Conservation (phyloP, 2,329 filamentous ascomycete species). For the Rugonectria rugulosa region DNA sequence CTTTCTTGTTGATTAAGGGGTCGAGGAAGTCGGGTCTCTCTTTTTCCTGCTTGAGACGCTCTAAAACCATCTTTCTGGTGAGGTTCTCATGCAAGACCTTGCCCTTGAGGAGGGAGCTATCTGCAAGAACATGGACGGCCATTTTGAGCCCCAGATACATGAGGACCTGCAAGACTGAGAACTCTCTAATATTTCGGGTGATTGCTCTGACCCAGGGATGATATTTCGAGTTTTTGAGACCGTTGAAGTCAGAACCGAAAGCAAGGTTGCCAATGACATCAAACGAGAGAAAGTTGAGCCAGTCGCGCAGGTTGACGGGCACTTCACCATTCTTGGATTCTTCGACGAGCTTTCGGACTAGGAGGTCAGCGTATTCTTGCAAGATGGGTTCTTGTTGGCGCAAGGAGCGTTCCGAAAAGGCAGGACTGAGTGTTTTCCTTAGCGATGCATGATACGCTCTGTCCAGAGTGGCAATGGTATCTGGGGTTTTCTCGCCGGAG, state of each 20-base stretch:
- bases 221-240: conserved; percentile 32
- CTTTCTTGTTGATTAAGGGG: not conserved
- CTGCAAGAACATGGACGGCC: not conserved
- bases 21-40: not conserved
- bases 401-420: conserved; percentile 8
- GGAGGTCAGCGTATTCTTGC: conserved; percentile 4
- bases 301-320: conserved; percentile 32
- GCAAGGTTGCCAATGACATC: conserved; percentile 38
- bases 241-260: conserved; percentile 38
- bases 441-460: not conserved
- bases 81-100: not conserved
- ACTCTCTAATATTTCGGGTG: conserved; percentile 23
- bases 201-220: conserved; percentile 39
- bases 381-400: conserved; percentile 6
- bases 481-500: not conserved
- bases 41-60: not conserved
- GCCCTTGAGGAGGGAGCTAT: not conserved
- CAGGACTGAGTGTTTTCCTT: not conserved
- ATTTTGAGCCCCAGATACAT: not conserved
- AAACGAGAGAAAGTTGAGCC: conserved; percentile 41
- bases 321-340: not conserved
- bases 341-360: conserved; percentile 5
- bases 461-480: not conserved
- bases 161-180: conserved; percentile 15
- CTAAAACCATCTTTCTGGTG: not conserved